A percentile compares a stretch with the other conserved stretches of the same genome.
These are phyloP conservation scores for Zygoascus sp. DNA, from an alignment of 1,139 yeast species.

Conservation along the genomic window DNA sequence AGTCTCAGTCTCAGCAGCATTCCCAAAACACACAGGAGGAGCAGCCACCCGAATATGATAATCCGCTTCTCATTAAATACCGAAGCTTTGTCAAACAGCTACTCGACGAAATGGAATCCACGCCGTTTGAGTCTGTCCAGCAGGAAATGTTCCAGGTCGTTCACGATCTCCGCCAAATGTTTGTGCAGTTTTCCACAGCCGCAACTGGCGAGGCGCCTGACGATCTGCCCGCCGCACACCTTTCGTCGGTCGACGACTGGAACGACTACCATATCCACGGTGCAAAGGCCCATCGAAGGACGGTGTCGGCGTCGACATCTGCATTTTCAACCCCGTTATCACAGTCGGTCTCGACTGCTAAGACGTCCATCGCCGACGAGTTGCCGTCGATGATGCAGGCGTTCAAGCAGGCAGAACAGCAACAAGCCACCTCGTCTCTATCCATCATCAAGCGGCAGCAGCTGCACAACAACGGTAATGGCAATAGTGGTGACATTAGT, in stretches of 20 bases:
- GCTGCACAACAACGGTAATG: too few relatives aligned
- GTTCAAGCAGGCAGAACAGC: conserved; percentile 26
- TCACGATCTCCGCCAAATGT: conserved; percentile 34
- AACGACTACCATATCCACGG: conserved; percentile 4
- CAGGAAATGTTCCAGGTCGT: conserved; percentile 37
- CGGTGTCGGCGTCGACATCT: conserved; percentile 4
- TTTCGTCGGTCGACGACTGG: conserved; percentile 7
- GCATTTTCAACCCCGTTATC: conserved; percentile 4
- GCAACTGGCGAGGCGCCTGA: conserved; percentile 11
- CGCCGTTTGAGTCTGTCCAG: conserved; percentile 33
- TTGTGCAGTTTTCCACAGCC: conserved; percentile 27
- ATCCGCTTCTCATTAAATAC: conserved; percentile 30
- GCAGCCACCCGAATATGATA: background rate
- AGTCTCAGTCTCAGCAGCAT: background rate
- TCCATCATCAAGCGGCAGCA: background rate
- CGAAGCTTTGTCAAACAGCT: conserved; percentile 33
- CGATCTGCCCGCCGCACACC: conserved; percentile 4
- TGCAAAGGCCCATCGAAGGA: background rate
- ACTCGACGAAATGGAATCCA: conserved; percentile 31
- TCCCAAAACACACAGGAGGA: background rate
- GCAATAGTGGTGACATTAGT: too few relatives aligned
- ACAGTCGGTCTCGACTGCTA: conserved; percentile 17
- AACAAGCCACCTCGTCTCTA: conserved; percentile 5
- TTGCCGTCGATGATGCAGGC: conserved; percentile 30
- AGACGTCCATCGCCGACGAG: conserved; percentile 28